Evolutionary conservation across 352 stramenopile species (phyloP), one percentile per base, ranked within the genome.

Genomic region (Aphanomyces cochlioides): DNA sequence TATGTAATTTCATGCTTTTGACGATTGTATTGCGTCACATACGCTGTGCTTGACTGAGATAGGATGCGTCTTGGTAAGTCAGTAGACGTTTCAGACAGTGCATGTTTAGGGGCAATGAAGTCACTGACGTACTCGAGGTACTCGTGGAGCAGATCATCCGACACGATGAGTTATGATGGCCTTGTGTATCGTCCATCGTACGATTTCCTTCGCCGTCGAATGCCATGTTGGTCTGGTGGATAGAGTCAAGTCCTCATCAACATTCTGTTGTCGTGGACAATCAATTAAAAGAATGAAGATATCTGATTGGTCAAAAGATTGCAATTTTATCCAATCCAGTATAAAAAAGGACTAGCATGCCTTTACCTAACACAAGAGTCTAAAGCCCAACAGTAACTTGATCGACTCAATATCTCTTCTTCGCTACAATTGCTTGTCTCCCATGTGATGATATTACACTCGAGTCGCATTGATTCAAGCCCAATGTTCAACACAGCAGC

Each of bases 161-260:
- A 47, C 28, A 38, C 56, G n/a, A 63, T 8, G 56, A 63, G 56
- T 47, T 47, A 37, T 63, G 56, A 50, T n/a, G 10, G 43, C 17
- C 43, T n/a, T n/a, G 17, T 12, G 43, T 2, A 50, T 50, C 43
- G 43, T 50, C 43, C 43, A 3, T 50, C 43, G 43, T 0, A 2
- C 28, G 28, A 28, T 28, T 28, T 28, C 28, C 28, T 28, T 28
- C 28, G 28, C 28, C 28, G 28, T 28, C 28, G 28, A 28, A 28
- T 28, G 28, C 28, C 28, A 28, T 28, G 28, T 28, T 28, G 28
- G 28, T 28, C 28, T 28, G 0, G 28, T 0, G 28, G 28, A 28
- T 2, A 28, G n/a, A 28, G 2, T 28, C 28, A 0, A 28, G 28
- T 28, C 28, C 28, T 50, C 43, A n/a, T 12, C 43, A 50, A n/a